Evolutionary conservation across 2,329 filamentous ascomycete species (phyloP).

Genomic region (Basipetospora sp.): DNA sequence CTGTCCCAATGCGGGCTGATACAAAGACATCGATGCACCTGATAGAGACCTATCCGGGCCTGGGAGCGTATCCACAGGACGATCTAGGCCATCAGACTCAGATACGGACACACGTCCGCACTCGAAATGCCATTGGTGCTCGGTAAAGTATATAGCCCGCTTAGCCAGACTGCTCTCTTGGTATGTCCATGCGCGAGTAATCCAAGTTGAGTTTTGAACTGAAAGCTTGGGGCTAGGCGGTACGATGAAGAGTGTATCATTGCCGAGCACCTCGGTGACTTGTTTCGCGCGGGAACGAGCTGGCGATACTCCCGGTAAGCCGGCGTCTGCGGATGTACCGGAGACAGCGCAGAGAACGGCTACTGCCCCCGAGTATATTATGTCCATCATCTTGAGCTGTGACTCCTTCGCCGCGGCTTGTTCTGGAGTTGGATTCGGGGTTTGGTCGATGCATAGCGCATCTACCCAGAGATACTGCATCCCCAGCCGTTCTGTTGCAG

Average conservation of each 20-base stretch:
- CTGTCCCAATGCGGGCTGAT: not conserved
- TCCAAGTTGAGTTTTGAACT: not conserved
- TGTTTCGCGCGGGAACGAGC: not conserved
- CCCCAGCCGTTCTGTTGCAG: not conserved
- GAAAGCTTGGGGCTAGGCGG: not conserved
- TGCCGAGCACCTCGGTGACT: not conserved
- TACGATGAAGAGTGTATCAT: not conserved
- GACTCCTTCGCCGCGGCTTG: not conserved
- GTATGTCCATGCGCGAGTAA: not conserved
- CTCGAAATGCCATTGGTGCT: not conserved
- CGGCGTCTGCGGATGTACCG: slow-evolving; percentile 10
- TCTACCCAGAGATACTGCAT: slow-evolving; percentile 4
- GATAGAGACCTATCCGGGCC: not conserved
- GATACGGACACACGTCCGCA: not conserved
- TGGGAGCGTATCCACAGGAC: too few relatives aligned
- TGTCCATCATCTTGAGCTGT: slow-evolving; percentile 2
- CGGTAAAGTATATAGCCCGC: not conserved
- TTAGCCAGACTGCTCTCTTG: not conserved
- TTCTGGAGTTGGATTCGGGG: not conserved
- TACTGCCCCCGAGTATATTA: not conserved
- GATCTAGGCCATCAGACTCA: not conserved
- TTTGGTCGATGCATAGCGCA: slow-evolving; percentile 2
- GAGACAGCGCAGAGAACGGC: slow-evolving; percentile 1
- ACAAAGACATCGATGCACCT: not conserved
- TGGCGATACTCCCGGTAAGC: slow-evolving; percentile 11